Evolutionary conservation across 1,284 basidiomycete species (phyloP).

Genomic region (Heterobasidion occidentale): DNA sequence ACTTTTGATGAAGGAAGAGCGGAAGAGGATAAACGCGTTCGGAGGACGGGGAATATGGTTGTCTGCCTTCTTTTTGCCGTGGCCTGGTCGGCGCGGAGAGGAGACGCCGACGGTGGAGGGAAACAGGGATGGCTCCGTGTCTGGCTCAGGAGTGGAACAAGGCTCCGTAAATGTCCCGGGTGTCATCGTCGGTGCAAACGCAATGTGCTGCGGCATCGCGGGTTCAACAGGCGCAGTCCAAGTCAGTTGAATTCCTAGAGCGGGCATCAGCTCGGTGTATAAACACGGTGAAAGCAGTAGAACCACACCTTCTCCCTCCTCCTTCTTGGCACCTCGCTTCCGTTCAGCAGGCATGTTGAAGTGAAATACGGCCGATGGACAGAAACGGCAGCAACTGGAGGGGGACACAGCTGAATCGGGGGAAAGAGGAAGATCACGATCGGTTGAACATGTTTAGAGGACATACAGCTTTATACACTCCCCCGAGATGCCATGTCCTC

Average conservation of each 20-base stretch:
- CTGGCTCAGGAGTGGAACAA: conserved; percentile 20
- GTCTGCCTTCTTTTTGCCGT: conserved; percentile 59
- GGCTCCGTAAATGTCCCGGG: conserved; percentile 53
- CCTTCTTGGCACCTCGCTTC: conserved; percentile 36
- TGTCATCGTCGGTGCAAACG: conserved; percentile 52
- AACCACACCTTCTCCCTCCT: conserved; percentile 33
- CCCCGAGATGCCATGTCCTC: not conserved
- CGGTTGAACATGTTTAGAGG: not conserved
- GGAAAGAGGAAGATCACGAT: not conserved
- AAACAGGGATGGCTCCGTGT: conserved; percentile 32
- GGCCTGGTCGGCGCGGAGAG: conserved; percentile 21
- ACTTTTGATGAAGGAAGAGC: conserved; percentile 71
- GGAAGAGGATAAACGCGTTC: conserved; percentile 87
- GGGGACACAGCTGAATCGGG: conserved; percentile 3
- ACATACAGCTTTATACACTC: not conserved
- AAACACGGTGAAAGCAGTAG: too few species aligned
- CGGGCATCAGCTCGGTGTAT: not conserved
- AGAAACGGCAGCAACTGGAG: conserved; percentile 1
- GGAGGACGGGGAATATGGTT: conserved; percentile 81
- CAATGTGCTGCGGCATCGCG: conserved; percentile 29
- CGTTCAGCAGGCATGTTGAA: conserved; percentile 47
- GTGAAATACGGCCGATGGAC: not conserved
- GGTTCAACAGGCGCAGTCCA: conserved; percentile 45
- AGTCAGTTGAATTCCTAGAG: conserved; percentile 29
- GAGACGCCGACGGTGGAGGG: conserved; percentile 28